These are phyloP conservation scores for Pythium phragmitis DNA, from an alignment of 352 stramenopile species.

Conservation along the genomic window DNA sequence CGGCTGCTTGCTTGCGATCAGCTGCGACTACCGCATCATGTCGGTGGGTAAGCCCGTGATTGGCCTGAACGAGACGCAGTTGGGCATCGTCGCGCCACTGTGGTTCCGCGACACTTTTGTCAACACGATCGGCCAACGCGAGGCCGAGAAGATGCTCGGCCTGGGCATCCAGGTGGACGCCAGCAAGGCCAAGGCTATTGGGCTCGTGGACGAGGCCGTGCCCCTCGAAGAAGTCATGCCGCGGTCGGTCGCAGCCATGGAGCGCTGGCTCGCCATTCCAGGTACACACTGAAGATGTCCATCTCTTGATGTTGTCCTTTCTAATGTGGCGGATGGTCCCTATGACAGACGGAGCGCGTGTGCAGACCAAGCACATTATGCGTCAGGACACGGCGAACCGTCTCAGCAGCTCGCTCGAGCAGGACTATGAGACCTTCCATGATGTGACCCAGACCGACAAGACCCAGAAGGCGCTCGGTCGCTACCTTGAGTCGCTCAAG, in stretches of 20 bases:
- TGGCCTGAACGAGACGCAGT: conserved; percentile 93
- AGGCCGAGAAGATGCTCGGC: conserved; percentile 86
- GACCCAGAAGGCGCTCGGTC: conserved; percentile 76
- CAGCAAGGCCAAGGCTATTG: conserved; percentile 68
- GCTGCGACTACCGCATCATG: conserved; percentile 95
- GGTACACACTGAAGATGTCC: conserved; percentile 29
- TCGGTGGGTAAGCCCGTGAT: conserved; percentile 86
- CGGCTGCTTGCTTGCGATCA: conserved; percentile 93
- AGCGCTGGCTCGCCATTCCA: conserved; percentile 81
- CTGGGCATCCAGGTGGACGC: conserved; percentile 79
- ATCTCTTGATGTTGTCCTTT: neutral
- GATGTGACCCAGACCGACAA: conserved; percentile 82
- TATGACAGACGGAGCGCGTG: conserved; percentile 52
- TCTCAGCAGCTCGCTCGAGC: conserved; percentile 43
- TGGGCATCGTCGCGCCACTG: conserved; percentile 89
- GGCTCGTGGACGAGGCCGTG: conserved; percentile 76
- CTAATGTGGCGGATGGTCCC: neutral
- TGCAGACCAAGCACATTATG: conserved; percentile 79
- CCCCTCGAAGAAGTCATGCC: conserved; percentile 75
- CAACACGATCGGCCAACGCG: conserved; percentile 81
- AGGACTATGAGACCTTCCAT: conserved; percentile 68
- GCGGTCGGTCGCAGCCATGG: conserved; percentile 55
- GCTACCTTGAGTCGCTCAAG: conserved; percentile 81
- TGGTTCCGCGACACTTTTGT: conserved; percentile 77
- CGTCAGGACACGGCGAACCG: conserved; percentile 69